Evolutionary conservation across 176 grass and related monocot species (phyloP).

Genomic region (Musa beccarii): DNA sequence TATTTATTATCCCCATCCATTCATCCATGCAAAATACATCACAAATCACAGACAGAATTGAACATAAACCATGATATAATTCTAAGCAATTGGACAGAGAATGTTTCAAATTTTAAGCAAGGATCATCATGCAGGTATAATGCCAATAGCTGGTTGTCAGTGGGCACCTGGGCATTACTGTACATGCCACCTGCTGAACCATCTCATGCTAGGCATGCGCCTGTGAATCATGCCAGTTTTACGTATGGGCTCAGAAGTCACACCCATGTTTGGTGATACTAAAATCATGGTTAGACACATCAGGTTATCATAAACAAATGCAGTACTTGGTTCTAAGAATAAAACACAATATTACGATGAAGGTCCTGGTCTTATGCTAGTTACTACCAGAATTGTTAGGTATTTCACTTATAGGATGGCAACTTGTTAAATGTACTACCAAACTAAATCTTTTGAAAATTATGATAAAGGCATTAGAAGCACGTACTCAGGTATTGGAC

Average conservation of each 20-base stretch:
- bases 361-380: background rate
- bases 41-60: too few relatives aligned
- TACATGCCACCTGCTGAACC: background rate
- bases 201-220: background rate
- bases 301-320: background rate
- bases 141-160: too few relatives aligned
- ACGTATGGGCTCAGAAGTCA: background rate
- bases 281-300: background rate
- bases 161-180: background rate
- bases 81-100: background rate
- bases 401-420: background rate
- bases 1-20: too few relatives aligned
- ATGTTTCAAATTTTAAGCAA: background rate
- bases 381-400: background rate
- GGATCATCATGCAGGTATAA: too few relatives aligned
- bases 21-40: too few relatives aligned
- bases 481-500: conserved; percentile 45
- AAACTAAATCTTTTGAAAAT: conserved; percentile 20
- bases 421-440: conserved; percentile 17
- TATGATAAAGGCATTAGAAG: conserved; percentile 4
- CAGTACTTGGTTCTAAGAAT: too few relatives aligned
- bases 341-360: background rate
- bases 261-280: background rate
- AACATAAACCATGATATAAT: too few relatives aligned
- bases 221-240: background rate